Percentiles rank a stretch among this genome's conserved stretches.
These are phyloP conservation scores for Phytophthora idaei DNA, from an alignment of 352 stramenopile species.

Conservation along the genomic window DNA sequence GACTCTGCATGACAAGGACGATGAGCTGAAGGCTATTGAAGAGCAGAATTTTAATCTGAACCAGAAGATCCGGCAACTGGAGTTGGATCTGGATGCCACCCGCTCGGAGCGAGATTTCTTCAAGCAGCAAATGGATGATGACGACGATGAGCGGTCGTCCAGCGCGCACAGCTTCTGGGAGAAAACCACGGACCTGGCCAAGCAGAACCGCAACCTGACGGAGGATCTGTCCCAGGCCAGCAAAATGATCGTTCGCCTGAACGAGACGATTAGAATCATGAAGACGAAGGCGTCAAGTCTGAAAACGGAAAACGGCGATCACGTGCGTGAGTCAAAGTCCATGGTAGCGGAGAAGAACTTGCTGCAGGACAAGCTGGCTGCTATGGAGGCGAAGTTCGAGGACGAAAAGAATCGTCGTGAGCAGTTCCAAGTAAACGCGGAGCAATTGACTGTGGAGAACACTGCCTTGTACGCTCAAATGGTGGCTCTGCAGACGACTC, in stretches of 20 bases:
- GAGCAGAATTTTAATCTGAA: constrained; percentile 65
- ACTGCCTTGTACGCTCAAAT: constrained; percentile 88
- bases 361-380: constrained; percentile 63
- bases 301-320: constrained; percentile 57
- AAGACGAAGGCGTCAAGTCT: constrained; percentile 56
- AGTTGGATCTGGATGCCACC: constrained; percentile 70
- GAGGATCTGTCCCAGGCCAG: constrained; percentile 72
- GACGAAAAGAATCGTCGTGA: constrained; percentile 82
- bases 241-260: constrained; percentile 69
- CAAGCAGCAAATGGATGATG: constrained; percentile 69
- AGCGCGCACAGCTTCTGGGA: constrained; percentile 84
- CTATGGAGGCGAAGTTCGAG: constrained; percentile 76
- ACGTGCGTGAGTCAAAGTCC: constrained; percentile 62
- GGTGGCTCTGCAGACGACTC: constrained; percentile 81
- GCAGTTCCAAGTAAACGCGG: constrained; percentile 87
- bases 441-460: constrained; percentile 87
- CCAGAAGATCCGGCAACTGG: constrained; percentile 73
- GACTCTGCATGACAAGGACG: constrained; percentile 77
- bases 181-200: constrained; percentile 85
- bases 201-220: constrained; percentile 75
- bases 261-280: constrained; percentile 68
- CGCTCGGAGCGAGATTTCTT: constrained; percentile 74
- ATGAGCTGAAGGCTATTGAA: constrained; percentile 74
- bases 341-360: constrained; percentile 81
- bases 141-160: constrained; percentile 75